These are phyloP conservation scores for Maudiozyma barnettii DNA, from an alignment of 805 yeast species.

Conservation along the genomic window DNA sequence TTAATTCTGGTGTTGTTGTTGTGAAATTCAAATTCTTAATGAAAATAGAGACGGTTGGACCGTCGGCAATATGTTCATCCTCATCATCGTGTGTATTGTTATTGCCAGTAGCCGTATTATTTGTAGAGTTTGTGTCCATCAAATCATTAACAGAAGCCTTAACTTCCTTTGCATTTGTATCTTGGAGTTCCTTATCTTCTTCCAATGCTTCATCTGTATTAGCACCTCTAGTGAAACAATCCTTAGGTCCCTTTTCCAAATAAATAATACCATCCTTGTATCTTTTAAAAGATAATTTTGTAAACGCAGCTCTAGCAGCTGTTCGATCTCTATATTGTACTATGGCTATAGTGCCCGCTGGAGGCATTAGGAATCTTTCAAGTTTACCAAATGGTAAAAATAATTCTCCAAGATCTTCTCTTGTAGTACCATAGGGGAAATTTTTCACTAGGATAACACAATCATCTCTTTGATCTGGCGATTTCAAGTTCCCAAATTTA, in stretches of 20 bases:
- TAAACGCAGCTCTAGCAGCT: constrained; percentile 81
- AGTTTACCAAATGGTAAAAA: constrained; percentile 75
- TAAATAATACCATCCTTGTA: constrained; percentile 81
- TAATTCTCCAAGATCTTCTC: constrained; percentile 71
- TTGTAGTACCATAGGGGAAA: constrained; percentile 79
- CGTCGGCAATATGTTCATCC: constrained; percentile 36
- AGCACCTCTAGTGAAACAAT: constrained; percentile 59
- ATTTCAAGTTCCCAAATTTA: constrained; percentile 44
- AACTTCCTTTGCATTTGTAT: constrained; percentile 29
- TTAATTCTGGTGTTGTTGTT: constrained; percentile 52
- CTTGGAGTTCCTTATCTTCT: constrained; percentile 17
- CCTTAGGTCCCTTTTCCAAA: constrained; percentile 88
- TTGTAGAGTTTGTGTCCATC: constrained; percentile 27
- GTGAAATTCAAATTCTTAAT: constrained; percentile 86
- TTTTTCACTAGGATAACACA: constrained; percentile 75
- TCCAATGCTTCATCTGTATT: constrained; percentile 32
- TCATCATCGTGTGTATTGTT: constrained; percentile 34
- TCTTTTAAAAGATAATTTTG: constrained; percentile 77
- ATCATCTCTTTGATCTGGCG: constrained; percentile 57
- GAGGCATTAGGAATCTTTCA: constrained; percentile 81
- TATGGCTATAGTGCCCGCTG: constrained; percentile 92
- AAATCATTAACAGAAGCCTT: constrained; percentile 21
- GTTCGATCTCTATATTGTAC: constrained; percentile 79
- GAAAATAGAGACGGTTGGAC: constrained; percentile 80
- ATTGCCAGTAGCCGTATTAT: constrained; percentile 17